Evolutionary conservation across 2,329 filamentous ascomycete species (phyloP), one percentile per base, ranked within the genome.

Genomic region (Bipolaris victoriae): DNA sequence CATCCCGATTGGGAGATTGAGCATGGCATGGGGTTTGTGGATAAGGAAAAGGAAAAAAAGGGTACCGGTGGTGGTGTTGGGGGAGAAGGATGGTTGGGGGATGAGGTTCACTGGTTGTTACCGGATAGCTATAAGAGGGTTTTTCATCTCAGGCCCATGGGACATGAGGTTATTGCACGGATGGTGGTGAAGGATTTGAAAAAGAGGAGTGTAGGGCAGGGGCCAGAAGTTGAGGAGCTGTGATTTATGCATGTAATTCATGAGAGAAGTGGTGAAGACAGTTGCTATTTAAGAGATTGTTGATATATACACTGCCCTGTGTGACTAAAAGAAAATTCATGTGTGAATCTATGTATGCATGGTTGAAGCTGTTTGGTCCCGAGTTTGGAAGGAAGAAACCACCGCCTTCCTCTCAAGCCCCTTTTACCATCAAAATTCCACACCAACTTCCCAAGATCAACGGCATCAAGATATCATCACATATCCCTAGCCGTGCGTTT

Each of bases 71-170:
- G 18, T 4, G 10, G 2, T 10, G 22, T 16, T 22, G n/a, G 41
- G 6, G 22, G 3, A 6, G 24, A 43, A 29, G 52, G 18, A 0
- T 11, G 52, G 20, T 15, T 54, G 15, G 45, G 26, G 5, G 44
- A 74, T 56, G 62, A 60, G 4, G 58, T 73, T 16, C 66, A 65
- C 41, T 73, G 69, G 70, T 20, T 73, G 41, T 41, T 75, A 31
- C 71, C 71, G 9, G 70, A 75, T 59, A 58, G 56, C 7, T 73
- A 68, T 43, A 72, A 72, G 54, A 59, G 70, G 7, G 67, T 73
- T 3, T 75, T 74, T 46, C 69, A 74, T 62, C 31, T 69, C 41
- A 57, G 70, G 15, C 68, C 69, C 1, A 40, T 48, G 22, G 69
- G 65, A 2, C 73, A 75, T 49, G 31, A 45, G 24, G 22, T 31